Percentiles rank a stretch among this genome's conserved stretches.
phyloP scores from a whole-genome alignment of 495 filamentous ascomycete genomes.

The Daldinia childiae region DNA sequence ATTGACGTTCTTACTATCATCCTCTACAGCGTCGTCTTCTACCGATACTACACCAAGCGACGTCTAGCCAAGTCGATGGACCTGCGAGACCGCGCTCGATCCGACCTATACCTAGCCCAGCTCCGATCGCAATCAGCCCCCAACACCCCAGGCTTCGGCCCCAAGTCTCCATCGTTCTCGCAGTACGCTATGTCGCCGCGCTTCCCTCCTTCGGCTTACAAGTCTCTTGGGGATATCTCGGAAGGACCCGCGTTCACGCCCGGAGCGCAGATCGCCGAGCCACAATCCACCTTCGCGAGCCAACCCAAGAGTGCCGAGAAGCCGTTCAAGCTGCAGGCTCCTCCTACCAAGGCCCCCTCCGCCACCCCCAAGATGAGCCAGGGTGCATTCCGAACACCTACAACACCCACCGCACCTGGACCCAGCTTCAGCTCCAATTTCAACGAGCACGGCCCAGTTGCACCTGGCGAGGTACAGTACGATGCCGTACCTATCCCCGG shows the following conservation, averaged over 20 bases:
- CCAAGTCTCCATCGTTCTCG: conserved; percentile 65
- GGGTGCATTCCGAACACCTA: conserved; percentile 61
- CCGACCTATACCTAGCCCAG: conserved; percentile 94
- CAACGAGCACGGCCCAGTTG: conserved; percentile 61
- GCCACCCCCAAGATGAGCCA: conserved; percentile 76
- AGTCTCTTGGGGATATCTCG: conserved; percentile 56
- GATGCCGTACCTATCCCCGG: conserved; percentile 74
- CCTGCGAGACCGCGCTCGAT: conserved; percentile 89
- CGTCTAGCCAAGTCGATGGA: conserved; percentile 96
- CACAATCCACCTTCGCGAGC: conserved; percentile 55
- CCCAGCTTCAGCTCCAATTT: conserved; percentile 39
- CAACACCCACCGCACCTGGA: conserved; percentile 38
- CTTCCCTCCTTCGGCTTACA: conserved; percentile 62
- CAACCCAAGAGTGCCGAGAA: conserved; percentile 55
- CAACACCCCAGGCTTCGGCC: conserved; percentile 89
- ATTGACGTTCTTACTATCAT: conserved; percentile 90
- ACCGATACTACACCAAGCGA: conserved; percentile 95
- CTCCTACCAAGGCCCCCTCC: conserved; percentile 77
- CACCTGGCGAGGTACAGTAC: conserved; percentile 71
- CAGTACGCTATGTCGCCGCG: conserved; percentile 63
- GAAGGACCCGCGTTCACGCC: conserved; percentile 58
- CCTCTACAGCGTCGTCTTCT: conserved; percentile 94
- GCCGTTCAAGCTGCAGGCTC: conserved; percentile 85
- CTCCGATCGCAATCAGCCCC: conserved; percentile 90
- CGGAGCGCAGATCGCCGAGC: conserved; percentile 53